Evolutionary conservation across 1,284 basidiomycete genomes (phyloP).

Genomic region (Cyathus pygmaeus): DNA sequence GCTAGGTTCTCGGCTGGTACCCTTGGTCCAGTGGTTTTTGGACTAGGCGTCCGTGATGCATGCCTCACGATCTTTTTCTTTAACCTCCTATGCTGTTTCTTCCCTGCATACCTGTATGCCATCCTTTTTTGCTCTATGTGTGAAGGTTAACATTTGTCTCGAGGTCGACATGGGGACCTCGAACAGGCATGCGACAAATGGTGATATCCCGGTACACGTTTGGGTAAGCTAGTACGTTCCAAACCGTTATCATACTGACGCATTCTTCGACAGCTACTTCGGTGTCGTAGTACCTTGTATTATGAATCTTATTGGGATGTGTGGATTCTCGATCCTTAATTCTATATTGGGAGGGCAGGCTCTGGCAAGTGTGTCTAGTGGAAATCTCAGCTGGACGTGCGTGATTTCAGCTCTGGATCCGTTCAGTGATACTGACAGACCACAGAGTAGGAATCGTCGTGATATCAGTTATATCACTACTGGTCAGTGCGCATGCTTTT

Average conservation of each 20-base stretch:
- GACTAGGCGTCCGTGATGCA: constrained; percentile 75
- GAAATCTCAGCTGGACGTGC: constrained; percentile 74
- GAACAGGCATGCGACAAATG: constrained; percentile 90
- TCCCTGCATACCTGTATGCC: constrained; percentile 51
- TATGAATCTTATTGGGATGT: constrained; percentile 70
- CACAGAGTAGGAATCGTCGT: constrained; percentile 89
- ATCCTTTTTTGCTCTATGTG: neutral
- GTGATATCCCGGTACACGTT: constrained; percentile 77
- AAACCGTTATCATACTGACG: constrained; percentile 1
- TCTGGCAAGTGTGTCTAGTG: constrained; percentile 74
- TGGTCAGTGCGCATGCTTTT: constrained; percentile 46
- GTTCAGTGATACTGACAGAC: neutral
- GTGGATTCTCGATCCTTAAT: constrained; percentile 83
- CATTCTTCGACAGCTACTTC: constrained; percentile 60
- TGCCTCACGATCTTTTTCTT: constrained; percentile 83
- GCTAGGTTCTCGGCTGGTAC: constrained; percentile 79
- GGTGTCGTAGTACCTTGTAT: constrained; percentile 73
- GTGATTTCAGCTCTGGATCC: constrained; percentile 16
- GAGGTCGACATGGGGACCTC: constrained; percentile 87
- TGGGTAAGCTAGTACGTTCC: constrained; percentile 57
- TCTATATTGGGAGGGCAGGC: constrained; percentile 85
- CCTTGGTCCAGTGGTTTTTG: constrained; percentile 74
- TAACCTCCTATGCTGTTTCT: constrained; percentile 60
- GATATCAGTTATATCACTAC: constrained; percentile 79
- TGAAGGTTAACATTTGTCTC: neutral